Conservation (phyloP, 2,329 filamentous ascomycete species). For the Exophiala mesophila region DNA sequence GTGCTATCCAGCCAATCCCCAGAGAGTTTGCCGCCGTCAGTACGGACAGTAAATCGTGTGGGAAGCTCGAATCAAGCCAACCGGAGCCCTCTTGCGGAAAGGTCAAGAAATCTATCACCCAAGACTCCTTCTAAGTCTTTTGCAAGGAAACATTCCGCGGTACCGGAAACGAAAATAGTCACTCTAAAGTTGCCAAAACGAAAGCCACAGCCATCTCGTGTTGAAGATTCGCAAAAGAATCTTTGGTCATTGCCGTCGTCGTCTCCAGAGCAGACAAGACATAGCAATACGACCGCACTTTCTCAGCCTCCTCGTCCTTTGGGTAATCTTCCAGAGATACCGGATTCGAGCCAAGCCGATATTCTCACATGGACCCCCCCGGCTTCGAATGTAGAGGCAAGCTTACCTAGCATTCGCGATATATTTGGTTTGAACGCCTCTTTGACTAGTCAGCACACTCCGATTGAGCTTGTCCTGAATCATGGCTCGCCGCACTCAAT, state of each 20-base stretch:
- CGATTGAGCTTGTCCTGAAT: no score
- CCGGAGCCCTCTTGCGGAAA: constrained; percentile 18
- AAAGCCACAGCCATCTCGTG: constrained; percentile 2
- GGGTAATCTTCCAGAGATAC: constrained; percentile 14
- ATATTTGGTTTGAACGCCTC: no score
- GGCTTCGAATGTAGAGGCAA: neutral
- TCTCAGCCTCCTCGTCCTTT: constrained; percentile 12
- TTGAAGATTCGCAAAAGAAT: constrained; percentile 21
- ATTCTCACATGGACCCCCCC: neutral
- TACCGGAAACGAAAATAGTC: constrained; percentile 15
- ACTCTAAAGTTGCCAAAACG: constrained; percentile 20
- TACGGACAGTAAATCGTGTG: constrained; percentile 4
- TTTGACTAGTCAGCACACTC: no score
- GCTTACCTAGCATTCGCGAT: neutral
- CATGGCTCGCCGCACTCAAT: no score
- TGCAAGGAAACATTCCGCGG: constrained; percentile 1
- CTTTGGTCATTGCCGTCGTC: constrained; percentile 25
- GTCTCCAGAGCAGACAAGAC: constrained; percentile 11
- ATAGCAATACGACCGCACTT: constrained; percentile 3
- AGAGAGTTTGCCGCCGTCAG: constrained; percentile 20
- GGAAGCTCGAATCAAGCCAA: neutral
- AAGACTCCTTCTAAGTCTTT: constrained; percentile 4
- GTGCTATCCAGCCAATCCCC: constrained; percentile 25
- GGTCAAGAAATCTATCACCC: constrained; percentile 11
- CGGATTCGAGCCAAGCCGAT: constrained; percentile 17